Evolutionary conservation across 805 yeast species (phyloP), one percentile per base, ranked within the genome.

Genomic region (Yarrowia sp.): DNA sequence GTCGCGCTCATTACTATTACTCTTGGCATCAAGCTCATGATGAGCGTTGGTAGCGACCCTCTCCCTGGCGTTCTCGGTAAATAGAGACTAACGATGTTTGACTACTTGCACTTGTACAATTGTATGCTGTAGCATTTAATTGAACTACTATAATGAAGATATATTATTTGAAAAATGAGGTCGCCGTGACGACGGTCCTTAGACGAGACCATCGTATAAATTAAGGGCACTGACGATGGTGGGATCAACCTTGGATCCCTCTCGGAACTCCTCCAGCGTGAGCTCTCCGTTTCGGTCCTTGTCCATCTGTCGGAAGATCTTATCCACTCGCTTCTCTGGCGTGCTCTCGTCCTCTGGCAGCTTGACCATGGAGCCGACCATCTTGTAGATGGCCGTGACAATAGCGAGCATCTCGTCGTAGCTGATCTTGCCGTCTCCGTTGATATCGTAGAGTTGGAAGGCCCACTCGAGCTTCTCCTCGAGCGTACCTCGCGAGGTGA

Each of bases 341-440:
- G 98, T 91, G 46, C 85, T 83, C 68, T 92, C 98, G 70, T 92
- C 97, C 21, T 85, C 93, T 18, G 90, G 88, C 59, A 91, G 78
- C 65, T 85, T 85, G 63, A 92, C 96, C 93, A 92, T 90, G 1
- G 92, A 82, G 0, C 98, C 99, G 63, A 93, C 87, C 98, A 94
- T 92, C 73, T 88, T 88, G 73, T 94, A 93, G 32, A 93, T 88
- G 31, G 97, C 87, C 29, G 82, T 79, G 6, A 91, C 88, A 41
- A 94, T 90, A 1, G 83, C 77, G 56, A 90, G 77, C 84, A 94
- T 83, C 71, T 94, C 98, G 31, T 83, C 82, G 72, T 84, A 90
- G 24, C 83, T 78, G 62, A 94, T 83, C 67, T 78, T 79, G 1
- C 97, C 97, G 66, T 87, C 88, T 58, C 83, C 82, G 70, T 90